These are phyloP conservation scores for Hygrocybe punicea DNA, from an alignment of 768 basidiomycete genomes.

Conservation along the genomic window DNA sequence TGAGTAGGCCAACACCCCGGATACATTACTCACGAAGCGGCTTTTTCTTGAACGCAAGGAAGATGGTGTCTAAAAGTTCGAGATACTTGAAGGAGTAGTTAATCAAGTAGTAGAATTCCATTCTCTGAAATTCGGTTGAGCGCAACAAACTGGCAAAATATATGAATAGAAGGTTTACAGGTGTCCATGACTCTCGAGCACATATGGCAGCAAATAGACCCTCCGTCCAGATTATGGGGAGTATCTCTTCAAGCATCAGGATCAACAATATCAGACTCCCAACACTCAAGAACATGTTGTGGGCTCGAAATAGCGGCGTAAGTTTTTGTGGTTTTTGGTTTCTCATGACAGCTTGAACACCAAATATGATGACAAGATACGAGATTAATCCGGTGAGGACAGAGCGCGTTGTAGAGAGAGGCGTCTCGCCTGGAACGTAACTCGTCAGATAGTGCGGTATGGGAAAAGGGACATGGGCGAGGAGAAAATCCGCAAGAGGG, in stretches of 20 bases:
- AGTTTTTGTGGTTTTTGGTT: slow-evolving; percentile 69
- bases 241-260: slow-evolving; percentile 90
- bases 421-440: slow-evolving; percentile 74
- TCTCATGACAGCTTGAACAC: slow-evolving; percentile 81
- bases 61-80: slow-evolving; percentile 94
- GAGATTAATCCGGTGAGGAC: slow-evolving; percentile 67
- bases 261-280: slow-evolving; percentile 82
- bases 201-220: slow-evolving; percentile 80
- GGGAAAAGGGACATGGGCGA: slow-evolving; percentile 51
- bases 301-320: slow-evolving; percentile 78
- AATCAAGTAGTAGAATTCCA: slow-evolving; percentile 97
- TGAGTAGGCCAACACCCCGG: not conserved
- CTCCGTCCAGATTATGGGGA: slow-evolving; percentile 70
- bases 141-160: slow-evolving; percentile 6
- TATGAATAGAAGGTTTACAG: slow-evolving; percentile 49
- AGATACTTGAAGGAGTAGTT: slow-evolving; percentile 99
- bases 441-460: slow-evolving; percentile 55
- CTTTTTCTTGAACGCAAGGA: slow-evolving; percentile 98
- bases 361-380: slow-evolving; percentile 89
- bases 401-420: slow-evolving; percentile 74
- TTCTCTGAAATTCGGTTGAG: slow-evolving; percentile 46
- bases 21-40: slow-evolving; percentile 67
- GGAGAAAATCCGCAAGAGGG: slow-evolving; percentile 69
- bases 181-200: slow-evolving; percentile 73
- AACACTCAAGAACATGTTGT: slow-evolving; percentile 83